These are phyloP conservation scores for Tremella mesenterica DNA, from an alignment of 768 basidiomycete species.

Conservation along the genomic window DNA sequence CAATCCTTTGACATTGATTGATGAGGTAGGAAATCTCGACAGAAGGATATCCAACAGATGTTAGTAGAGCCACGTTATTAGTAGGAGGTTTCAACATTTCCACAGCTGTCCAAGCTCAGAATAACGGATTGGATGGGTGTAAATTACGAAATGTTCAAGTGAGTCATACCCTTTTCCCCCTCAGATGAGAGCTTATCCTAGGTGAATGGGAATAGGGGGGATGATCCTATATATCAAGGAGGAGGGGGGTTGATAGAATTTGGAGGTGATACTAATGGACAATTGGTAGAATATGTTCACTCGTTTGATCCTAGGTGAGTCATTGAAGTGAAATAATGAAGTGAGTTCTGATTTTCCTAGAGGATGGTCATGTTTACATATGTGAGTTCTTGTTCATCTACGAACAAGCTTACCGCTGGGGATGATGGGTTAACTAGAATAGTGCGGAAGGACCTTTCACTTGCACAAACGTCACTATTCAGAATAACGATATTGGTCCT, in stretches of 20 bases:
- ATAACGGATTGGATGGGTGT: constrained; percentile 50
- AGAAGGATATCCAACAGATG: constrained; percentile 61
- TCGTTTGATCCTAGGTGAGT: constrained; percentile 56
- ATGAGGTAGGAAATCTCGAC: constrained; percentile 68
- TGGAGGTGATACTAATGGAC: constrained; percentile 64
- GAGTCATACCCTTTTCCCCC: not conserved
- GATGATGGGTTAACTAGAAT: not conserved
- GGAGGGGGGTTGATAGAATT: constrained; percentile 79
- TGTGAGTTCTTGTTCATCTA: constrained; percentile 38
- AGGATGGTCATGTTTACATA: constrained; percentile 73
- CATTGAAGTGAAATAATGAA: not conserved
- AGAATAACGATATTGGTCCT: constrained; percentile 67
- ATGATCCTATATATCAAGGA: constrained; percentile 48
- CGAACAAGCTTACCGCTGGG: not conserved
- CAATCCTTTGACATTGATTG: not conserved
- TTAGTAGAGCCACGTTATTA: constrained; percentile 59
- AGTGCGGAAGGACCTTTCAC: constrained; percentile 56
- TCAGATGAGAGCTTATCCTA: constrained; percentile 37
- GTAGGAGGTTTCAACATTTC: constrained; percentile 54
- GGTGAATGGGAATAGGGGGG: constrained; percentile 65
- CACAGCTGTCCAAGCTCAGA: constrained; percentile 62
- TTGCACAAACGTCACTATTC: constrained; percentile 59
- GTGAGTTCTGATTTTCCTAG: constrained; percentile 33
- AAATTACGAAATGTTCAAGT: constrained; percentile 63
- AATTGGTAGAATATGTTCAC: constrained; percentile 67